Conservation (phyloP, 148 eudicot species). For the Fagopyrum esculentum region DNA sequence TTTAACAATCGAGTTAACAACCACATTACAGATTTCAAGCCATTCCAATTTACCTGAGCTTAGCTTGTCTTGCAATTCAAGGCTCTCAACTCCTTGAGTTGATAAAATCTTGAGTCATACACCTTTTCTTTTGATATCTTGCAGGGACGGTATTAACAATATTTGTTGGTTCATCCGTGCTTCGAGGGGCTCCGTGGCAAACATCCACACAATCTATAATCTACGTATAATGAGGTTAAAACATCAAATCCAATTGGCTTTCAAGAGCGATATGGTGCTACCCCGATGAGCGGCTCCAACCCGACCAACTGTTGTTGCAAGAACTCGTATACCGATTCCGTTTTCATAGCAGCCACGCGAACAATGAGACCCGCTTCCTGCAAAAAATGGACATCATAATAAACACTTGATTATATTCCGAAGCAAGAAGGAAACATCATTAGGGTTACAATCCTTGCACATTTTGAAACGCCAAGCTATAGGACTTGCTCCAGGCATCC, state of each 20-base stretch:
- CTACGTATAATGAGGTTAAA: no score
- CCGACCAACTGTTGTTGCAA: conserved; percentile 9
- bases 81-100: no score
- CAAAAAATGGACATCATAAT: not conserved
- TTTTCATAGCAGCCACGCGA: not conserved
- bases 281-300: conserved; percentile 7
- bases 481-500: not conserved
- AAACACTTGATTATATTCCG: not conserved
- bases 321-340: conserved; percentile 1
- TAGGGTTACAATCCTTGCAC: not conserved
- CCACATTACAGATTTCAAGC: no score
- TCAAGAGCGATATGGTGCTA: conserved; percentile 8
- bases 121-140: no score
- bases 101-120: no score
- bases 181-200: no score
- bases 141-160: no score
- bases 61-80: no score
- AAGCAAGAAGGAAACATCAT: not conserved
- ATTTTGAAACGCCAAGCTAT: not conserved
- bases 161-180: no score
- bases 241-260: not conserved
- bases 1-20: no score
- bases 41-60: no score
- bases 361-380: conserved; percentile 9
- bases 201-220: no score